Conservation (phyloP, 2,329 filamentous ascomycete species). For the Claviceps sp. region DNA sequence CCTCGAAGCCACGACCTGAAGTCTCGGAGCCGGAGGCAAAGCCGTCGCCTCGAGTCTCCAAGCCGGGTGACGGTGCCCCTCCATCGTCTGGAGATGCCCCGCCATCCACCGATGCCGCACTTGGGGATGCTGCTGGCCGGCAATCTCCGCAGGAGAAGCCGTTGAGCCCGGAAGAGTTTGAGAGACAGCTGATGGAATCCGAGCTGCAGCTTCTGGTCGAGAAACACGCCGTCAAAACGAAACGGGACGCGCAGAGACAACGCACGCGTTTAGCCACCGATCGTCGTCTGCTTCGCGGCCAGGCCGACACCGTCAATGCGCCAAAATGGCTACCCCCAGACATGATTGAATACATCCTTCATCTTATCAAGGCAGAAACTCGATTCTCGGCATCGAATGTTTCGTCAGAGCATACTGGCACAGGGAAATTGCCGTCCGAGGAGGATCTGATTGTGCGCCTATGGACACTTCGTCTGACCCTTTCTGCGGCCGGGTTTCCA, state of each 20-base stretch:
- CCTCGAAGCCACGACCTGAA: conserved; percentile 66
- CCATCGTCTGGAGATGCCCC: conserved; percentile 12
- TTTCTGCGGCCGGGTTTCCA: conserved; percentile 57
- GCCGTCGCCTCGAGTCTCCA: conserved; percentile 11
- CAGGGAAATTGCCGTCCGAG: conserved; percentile 47
- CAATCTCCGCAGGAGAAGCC: conserved; percentile 25
- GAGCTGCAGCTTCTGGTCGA: conserved; percentile 81
- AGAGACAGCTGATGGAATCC: conserved; percentile 77
- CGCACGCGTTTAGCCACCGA: conserved; percentile 72
- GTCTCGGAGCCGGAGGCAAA: conserved; percentile 23
- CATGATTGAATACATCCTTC: conserved; percentile 62
- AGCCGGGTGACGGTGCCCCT: conserved; percentile 14
- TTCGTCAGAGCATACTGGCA: conserved; percentile 28
- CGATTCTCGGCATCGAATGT: conserved; percentile 41
- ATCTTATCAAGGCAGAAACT: conserved; percentile 54
- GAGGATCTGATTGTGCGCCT: conserved; percentile 68
- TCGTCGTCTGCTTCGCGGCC: conserved; percentile 63
- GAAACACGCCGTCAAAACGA: conserved; percentile 65
- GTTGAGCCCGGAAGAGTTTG: conserved; percentile 76
- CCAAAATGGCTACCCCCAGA: conserved; percentile 72
- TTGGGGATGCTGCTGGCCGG: conserved; percentile 2
- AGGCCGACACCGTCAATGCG: conserved; percentile 59
- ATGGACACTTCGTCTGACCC: conserved; percentile 70
- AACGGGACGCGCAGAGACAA: conserved; percentile 66
- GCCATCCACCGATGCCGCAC: conserved; percentile 11